Percentiles rank a stretch among this genome's conserved stretches.
Evolutionary conservation across 345 rosid genomes (phyloP).

Genomic region (Toxicodendron radicans): DNA sequence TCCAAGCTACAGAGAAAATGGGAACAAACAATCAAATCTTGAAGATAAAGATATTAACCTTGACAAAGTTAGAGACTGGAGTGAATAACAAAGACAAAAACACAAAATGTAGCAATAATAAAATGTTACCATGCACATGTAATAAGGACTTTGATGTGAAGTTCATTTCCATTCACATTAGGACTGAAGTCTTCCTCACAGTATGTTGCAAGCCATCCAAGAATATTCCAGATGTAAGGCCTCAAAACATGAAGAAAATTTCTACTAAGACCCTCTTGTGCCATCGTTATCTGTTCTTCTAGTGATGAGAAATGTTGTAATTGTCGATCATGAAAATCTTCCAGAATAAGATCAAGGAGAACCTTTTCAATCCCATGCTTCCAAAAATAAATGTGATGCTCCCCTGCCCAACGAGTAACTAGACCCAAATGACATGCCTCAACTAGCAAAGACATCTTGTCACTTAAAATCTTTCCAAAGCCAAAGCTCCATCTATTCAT

Average conservation of each 20-base stretch:
- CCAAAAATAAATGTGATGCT: slow-evolving; percentile 76
- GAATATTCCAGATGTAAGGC: slow-evolving; percentile 81
- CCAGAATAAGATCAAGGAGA: slow-evolving; percentile 62
- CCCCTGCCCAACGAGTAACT: slow-evolving; percentile 72
- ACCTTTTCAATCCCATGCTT: slow-evolving; percentile 53
- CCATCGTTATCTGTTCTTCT: slow-evolving; percentile 56
- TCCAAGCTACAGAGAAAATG: slow-evolving; percentile 53
- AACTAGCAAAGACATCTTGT: slow-evolving; percentile 53
- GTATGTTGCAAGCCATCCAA: slow-evolving; percentile 77
- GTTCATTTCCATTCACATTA: slow-evolving; percentile 37
- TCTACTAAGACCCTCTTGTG: slow-evolving; percentile 48
- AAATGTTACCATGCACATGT: slow-evolving; percentile 68
- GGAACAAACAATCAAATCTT: slow-evolving; percentile 4
- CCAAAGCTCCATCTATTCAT: slow-evolving; percentile 44
- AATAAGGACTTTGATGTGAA: slow-evolving; percentile 49
- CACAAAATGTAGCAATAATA: not conserved
- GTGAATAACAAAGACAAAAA: slow-evolving; percentile 3
- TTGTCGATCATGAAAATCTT: slow-evolving; percentile 37
- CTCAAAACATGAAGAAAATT: slow-evolving; percentile 55
- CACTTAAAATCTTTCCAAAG: slow-evolving; percentile 49
- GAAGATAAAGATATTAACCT: slow-evolving; percentile 15
- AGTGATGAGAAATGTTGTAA: slow-evolving; percentile 32
- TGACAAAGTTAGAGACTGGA: not conserved
- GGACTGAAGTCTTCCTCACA: slow-evolving; percentile 56
- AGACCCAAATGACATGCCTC: slow-evolving; percentile 79